Base-by-base conservation (phyloP, 257 asterid species). In the Echium plantagineum region DNA sequence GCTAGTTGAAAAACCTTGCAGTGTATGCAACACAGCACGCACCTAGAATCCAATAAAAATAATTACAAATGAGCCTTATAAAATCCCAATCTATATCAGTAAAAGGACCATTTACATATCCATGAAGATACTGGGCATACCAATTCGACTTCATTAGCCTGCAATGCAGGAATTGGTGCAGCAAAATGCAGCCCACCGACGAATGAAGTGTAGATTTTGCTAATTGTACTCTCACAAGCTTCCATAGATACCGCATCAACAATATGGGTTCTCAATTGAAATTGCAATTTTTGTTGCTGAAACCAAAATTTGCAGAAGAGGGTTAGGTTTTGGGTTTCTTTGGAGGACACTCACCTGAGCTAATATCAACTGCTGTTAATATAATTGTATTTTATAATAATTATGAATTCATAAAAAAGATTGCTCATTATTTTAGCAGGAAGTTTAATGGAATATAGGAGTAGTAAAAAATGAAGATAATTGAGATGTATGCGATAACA, bases 1-100 rank as follows among this genome's bases (percentile, higher is more conserved):
- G 24, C 77, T 74, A 72, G 89, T 80, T 28, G 97, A 75, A 18
- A 82, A 74, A 59, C 98, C 98, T 74, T 93, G 98, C 60, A 85
- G 63, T 77, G 83, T 84, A 74, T 86, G 98, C 89, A 93, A 71
- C 73, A 84, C 82, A 62, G 90, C 94, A 64, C 79, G 83, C 53
- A 89, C 95, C 98, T 90, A 64, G 63, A 74, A 21, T 42, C 13
- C 64, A 62, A 5, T 5, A 31, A 7, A 66, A 52, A 62, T 55
- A 51, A 3, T 24, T 54, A 8, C 26, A 12, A 69, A 64, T 16
- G 60, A 32, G 30, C 15, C 16, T 48, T 46, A 52, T 20, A n/a
- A 6, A 15, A 21, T 3, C 9, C 28, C 21, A 2, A 12, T 62
- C 52, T 17, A 9, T 22, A 12, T n/a, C n/a, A 18, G 5, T 21